Evolutionary conservation across 495 filamentous ascomycete species (phyloP).

Genomic region (Coniosporium apollinis): DNA sequence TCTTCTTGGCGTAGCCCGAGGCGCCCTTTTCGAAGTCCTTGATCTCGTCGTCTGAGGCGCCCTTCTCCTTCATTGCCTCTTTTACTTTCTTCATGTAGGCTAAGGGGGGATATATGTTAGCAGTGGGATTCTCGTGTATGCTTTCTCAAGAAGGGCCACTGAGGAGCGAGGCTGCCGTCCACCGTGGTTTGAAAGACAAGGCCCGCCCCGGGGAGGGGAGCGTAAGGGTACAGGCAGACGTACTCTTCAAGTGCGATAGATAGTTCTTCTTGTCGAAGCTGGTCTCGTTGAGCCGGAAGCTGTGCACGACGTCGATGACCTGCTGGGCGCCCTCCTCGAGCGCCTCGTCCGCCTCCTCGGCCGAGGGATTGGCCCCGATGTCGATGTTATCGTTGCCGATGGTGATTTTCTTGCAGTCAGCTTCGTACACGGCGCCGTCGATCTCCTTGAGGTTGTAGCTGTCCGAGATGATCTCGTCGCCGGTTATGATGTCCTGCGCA

Average conservation of each 20-base stretch:
- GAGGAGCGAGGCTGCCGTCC: too few species aligned
- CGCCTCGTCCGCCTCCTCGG: slow-evolving; percentile 67
- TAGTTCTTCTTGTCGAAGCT: slow-evolving; percentile 74
- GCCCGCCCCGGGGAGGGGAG: too few species aligned
- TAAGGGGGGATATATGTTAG: too few species aligned
- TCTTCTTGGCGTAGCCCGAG: slow-evolving; percentile 52
- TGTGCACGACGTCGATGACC: slow-evolving; percentile 90
- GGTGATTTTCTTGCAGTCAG: slow-evolving; percentile 76
- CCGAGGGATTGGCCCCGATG: slow-evolving; percentile 92
- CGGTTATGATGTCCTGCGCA: slow-evolving; percentile 67
- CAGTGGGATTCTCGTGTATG: too few species aligned
- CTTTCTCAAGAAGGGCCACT: background rate
- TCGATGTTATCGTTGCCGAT: slow-evolving; percentile 61
- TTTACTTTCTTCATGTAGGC: slow-evolving; percentile 85
- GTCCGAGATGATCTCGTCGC: slow-evolving; percentile 92
- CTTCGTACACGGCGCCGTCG: slow-evolving; percentile 67
- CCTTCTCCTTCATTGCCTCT: slow-evolving; percentile 42
- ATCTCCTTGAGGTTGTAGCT: slow-evolving; percentile 64
- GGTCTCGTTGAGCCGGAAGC: slow-evolving; percentile 70
- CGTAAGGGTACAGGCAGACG: too few species aligned
- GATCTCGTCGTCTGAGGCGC: slow-evolving; percentile 45
- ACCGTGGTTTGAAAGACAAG: too few species aligned
- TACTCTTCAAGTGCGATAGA: slow-evolving; percentile 66
- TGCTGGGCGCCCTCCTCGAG: slow-evolving; percentile 49
- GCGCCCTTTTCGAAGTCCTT: slow-evolving; percentile 63